Percentiles rank a stretch among this genome's conserved stretches.
phyloP scores from a whole-genome alignment of 805 yeast genomes.

The Ogataea ganodermae region DNA sequence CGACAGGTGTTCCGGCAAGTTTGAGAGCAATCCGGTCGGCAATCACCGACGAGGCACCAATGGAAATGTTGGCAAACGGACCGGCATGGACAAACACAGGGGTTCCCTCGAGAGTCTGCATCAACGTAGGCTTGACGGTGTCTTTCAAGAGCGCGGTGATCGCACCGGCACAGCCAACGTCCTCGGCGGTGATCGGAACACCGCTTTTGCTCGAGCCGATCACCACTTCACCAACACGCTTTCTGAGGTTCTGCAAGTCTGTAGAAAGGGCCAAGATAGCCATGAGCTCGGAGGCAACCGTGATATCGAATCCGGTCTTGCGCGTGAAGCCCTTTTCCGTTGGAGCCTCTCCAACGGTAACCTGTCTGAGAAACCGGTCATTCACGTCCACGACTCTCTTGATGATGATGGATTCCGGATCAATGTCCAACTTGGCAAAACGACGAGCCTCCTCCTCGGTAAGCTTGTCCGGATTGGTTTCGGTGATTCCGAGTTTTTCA shows the following conservation, averaged over 20 bases:
- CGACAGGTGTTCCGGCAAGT: constrained; percentile 56
- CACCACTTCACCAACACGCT: constrained; percentile 73
- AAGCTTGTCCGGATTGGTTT: constrained; percentile 71
- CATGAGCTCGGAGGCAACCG: constrained; percentile 86
- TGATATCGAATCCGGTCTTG: constrained; percentile 77
- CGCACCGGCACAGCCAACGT: constrained; percentile 85
- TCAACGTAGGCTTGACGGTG: constrained; percentile 80
- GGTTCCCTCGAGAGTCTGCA: constrained; percentile 88
- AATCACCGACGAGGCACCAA: constrained; percentile 81
- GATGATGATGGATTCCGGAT: constrained; percentile 78
- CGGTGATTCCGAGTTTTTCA: constrained; percentile 64
- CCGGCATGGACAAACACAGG: constrained; percentile 89
- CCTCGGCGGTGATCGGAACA: constrained; percentile 79
- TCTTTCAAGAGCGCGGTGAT: constrained; percentile 79
- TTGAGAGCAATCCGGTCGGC: constrained; percentile 84
- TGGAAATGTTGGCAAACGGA: constrained; percentile 85
- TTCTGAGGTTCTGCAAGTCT: constrained; percentile 70
- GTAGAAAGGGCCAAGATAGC: constrained; percentile 77
- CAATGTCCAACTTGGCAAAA: constrained; percentile 73
- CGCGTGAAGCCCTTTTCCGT: constrained; percentile 76
- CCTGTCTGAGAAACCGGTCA: constrained; percentile 76
- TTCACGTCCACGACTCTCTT: constrained; percentile 85
- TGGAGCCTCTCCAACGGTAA: constrained; percentile 79
- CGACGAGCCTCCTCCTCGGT: constrained; percentile 64
- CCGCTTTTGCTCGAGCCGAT: constrained; percentile 69